Evolutionary conservation across 2,329 filamentous ascomycete species (phyloP).

Genomic region (Aspergillus sp.): DNA sequence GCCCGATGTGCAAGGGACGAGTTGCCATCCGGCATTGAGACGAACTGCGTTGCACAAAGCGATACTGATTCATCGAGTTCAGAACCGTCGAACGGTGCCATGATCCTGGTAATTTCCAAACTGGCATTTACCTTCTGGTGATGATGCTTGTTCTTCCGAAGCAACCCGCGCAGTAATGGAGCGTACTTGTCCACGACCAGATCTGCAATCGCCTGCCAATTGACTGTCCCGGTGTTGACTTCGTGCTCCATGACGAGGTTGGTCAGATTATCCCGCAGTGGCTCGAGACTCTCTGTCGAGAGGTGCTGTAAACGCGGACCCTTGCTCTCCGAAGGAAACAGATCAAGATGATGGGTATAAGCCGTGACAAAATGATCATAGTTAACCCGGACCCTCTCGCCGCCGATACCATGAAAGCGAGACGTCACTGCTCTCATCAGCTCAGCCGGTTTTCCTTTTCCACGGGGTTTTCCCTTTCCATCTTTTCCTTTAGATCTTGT

Average conservation of each 20-base stretch:
- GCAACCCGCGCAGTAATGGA: slow-evolving; percentile 47
- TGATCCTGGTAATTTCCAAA: neutral
- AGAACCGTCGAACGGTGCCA: slow-evolving; percentile 37
- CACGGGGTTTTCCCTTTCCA: neutral
- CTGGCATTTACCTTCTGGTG: neutral
- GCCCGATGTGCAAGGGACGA: slow-evolving; percentile 25
- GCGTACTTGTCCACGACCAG: slow-evolving; percentile 64
- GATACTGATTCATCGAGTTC: slow-evolving; percentile 26
- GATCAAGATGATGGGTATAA: slow-evolving; percentile 43
- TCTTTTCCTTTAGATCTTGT: neutral
- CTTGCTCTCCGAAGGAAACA: slow-evolving; percentile 36
- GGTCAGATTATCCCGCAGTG: slow-evolving; percentile 48
- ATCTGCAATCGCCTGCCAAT: slow-evolving; percentile 70
- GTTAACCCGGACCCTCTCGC: slow-evolving; percentile 45
- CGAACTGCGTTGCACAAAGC: slow-evolving; percentile 35
- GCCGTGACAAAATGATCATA: slow-evolving; percentile 52
- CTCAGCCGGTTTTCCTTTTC: neutral
- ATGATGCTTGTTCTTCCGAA: slow-evolving; percentile 26
- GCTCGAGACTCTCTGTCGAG: slow-evolving; percentile 29
- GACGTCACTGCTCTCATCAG: slow-evolving; percentile 25
- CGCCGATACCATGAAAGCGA: slow-evolving; percentile 34
- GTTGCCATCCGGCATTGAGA: slow-evolving; percentile 18
- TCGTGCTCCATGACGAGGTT: slow-evolving; percentile 39
- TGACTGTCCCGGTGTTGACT: slow-evolving; percentile 30
- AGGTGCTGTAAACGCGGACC: slow-evolving; percentile 41